These are phyloP conservation scores for Ostreobium quekettii DNA, from an alignment of 139 green algal genomes.

Conservation along the genomic window DNA sequence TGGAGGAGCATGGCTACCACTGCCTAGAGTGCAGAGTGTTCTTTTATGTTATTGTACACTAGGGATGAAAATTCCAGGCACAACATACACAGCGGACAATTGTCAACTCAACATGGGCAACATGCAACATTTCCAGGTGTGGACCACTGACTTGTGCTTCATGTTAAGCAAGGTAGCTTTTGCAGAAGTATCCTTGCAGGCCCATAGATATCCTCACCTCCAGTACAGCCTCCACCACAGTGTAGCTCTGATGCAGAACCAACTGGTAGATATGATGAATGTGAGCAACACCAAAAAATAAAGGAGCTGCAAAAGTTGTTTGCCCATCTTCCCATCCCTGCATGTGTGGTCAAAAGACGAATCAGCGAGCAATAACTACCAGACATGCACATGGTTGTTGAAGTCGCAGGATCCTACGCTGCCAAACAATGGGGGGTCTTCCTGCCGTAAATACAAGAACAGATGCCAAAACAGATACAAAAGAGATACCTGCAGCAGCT, in stretches of 20 bases:
- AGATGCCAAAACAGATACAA: background rate
- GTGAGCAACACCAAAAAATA: background rate
- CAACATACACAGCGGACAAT: too few species aligned
- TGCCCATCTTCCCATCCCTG: background rate
- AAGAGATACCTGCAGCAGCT: background rate
- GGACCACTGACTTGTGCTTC: too few species aligned
- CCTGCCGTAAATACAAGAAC: background rate
- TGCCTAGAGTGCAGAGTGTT: too few species aligned
- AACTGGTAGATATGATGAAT: background rate
- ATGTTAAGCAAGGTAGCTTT: too few species aligned
- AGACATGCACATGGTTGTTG: too few species aligned
- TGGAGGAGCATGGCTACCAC: too few species aligned
- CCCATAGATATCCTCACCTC: conserved; percentile 2
- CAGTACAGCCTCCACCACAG: background rate
- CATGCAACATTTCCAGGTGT: too few species aligned
- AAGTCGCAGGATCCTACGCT: too few species aligned
- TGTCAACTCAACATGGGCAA: too few species aligned
- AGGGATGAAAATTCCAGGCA: too few species aligned
- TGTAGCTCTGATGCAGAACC: background rate
- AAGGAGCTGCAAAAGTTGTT: background rate
- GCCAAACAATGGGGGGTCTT: background rate
- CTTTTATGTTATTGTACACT: too few species aligned
- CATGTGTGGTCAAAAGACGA: background rate
- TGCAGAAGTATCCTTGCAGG: too few species aligned
- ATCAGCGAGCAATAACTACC: background rate